A percentile compares a stretch with the other conserved stretches of the same genome.
phyloP scores from a whole-genome alignment of 177 flowering plant genomes.

The Vitis hybrid region DNA sequence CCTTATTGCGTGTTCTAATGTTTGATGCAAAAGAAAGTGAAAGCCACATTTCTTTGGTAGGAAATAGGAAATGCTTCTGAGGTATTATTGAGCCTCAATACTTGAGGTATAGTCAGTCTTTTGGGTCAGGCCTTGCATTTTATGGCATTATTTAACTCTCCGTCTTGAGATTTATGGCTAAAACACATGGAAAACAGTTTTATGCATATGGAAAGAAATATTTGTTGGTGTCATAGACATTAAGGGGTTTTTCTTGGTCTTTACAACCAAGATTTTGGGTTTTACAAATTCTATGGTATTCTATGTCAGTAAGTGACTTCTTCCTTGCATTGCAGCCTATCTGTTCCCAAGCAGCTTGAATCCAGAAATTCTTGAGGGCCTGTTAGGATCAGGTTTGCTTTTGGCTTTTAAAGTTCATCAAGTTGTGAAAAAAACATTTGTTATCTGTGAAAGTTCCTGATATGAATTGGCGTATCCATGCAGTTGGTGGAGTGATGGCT shows the following conservation, averaged over 20 bases:
- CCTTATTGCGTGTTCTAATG: background rate
- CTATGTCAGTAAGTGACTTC: background rate
- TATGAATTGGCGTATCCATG: background rate
- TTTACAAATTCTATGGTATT: background rate
- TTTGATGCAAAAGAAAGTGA: background rate
- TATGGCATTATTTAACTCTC: too few species aligned
- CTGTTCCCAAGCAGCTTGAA: constrained; percentile 84
- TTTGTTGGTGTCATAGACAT: too few species aligned
- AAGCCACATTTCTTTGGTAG: background rate
- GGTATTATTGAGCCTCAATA: background rate
- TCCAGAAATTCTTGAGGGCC: constrained; percentile 94
- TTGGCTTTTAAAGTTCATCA: background rate
- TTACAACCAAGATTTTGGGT: background rate
- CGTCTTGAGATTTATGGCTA: background rate
- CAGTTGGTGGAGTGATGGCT: constrained; percentile 99
- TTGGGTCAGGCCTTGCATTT: background rate
- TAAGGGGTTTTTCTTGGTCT: background rate
- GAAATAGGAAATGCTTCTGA: too few species aligned
- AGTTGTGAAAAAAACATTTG: background rate
- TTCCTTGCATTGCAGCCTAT: constrained; percentile 58
- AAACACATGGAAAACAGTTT: background rate
- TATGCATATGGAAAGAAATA: background rate
- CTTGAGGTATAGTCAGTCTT: background rate
- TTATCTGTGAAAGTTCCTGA: background rate
- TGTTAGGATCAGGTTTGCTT: constrained; percentile 80